Base-by-base conservation (phyloP, 2,329 filamentous ascomycete genomes). In the Colletotrichum kahawae region DNA sequence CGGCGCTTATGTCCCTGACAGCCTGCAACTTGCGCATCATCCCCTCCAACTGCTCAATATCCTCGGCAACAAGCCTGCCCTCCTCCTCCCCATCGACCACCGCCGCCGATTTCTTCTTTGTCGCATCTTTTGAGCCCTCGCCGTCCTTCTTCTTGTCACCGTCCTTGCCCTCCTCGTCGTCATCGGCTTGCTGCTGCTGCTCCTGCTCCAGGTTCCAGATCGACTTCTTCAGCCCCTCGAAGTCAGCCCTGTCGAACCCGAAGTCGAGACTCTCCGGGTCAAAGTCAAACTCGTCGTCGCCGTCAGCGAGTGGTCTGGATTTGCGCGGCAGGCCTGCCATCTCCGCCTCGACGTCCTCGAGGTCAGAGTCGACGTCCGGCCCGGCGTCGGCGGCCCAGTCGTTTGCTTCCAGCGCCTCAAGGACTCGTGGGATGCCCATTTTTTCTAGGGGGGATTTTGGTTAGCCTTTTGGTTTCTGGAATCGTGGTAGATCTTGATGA, bases 11-110 rank as follows among this genome's bases (percentile, higher is more conserved):
- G 69, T 93, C 91, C 79, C 87, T 84, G 10, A 90, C 90, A 2
- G 91, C 91, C 82, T 91, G 90, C 75, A 94, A 84, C 82, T 90
- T 92, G 65, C 87, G 83, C 90, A 94, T 93, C 88, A 93, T 90
- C 67, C 84, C 83, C 79, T 93, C 91, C 34, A 94, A 81, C 81
- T 91, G 90, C 79, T 88, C 87, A 18, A 93, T 87, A 38, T 91
- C 89, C 1, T 88, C 87, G 18, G 82, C 84, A 4, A 87, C 69
- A 5, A 87, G 83, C 21, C 85, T 78, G 2, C 77, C 78, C 2
- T 68, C 76, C 48, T 81, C 78, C 38, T 75, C 51, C 1, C 6
- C 31, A 8, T 7, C 29, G 5, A 43, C 60, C 33, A 4, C 10
- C 31, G 5, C 8, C 29, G 31, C 9, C 10, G 43, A 18, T 9